Conservation (phyloP, 805 yeast species). For the Yamadazyma scolyti region DNA sequence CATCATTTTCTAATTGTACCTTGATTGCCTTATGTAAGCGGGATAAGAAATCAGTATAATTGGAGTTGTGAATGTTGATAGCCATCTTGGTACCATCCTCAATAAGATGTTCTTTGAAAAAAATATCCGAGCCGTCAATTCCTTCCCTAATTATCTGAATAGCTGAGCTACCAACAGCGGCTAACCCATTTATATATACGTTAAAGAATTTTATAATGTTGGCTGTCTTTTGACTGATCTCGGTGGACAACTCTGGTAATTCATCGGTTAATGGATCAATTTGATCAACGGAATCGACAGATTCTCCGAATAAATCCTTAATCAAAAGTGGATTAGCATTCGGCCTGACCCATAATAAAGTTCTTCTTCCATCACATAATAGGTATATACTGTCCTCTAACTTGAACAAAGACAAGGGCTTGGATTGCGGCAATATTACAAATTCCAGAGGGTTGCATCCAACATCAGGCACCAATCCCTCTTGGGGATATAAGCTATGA, state of each 20-base stretch:
- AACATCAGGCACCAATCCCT: constrained; percentile 30
- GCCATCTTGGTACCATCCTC: constrained; percentile 60
- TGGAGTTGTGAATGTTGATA: constrained; percentile 32
- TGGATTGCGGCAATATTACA: constrained; percentile 49
- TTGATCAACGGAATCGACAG: constrained; percentile 41
- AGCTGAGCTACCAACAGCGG: constrained; percentile 30
- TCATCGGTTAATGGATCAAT: constrained; percentile 50
- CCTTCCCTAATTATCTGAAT: constrained; percentile 64
- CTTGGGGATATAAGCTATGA: constrained; percentile 59
- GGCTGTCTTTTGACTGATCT: constrained; percentile 63
- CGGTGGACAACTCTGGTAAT: constrained; percentile 69
- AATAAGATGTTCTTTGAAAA: constrained; percentile 55
- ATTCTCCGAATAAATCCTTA: constrained; percentile 68
- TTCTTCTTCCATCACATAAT: constrained; percentile 61
- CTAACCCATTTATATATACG: constrained; percentile 22
- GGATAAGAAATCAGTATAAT: constrained; percentile 65
- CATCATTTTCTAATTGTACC: constrained; percentile 48
- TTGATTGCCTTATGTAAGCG: constrained; percentile 63
- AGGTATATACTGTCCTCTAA: constrained; percentile 75
- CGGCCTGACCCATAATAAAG: constrained; percentile 65
- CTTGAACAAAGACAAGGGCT: constrained; percentile 39
- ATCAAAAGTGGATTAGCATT: constrained; percentile 64
- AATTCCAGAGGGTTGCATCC: constrained; percentile 39
- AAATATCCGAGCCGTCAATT: constrained; percentile 53
- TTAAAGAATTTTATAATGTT: constrained; percentile 58